phyloP scores from a whole-genome alignment of 225 moss, liverwort and hornwort species.

The Ulota crispa region DNA sequence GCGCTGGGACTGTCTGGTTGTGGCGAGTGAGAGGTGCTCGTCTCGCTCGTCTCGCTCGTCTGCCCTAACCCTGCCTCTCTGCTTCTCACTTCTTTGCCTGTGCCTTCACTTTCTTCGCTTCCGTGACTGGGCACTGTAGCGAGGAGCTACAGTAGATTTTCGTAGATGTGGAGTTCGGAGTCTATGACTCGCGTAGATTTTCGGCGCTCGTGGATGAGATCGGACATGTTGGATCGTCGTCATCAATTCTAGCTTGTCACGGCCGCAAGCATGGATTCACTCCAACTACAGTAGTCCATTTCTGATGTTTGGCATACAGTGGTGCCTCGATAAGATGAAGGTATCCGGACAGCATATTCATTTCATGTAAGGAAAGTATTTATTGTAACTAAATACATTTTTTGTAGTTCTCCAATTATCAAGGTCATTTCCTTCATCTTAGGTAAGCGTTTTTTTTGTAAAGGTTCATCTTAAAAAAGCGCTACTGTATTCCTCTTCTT shows the following conservation, averaged over 20 bases:
- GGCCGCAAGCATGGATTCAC: background rate
- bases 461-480: no score
- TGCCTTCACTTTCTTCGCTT: background rate
- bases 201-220: background rate
- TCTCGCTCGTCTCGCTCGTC: conserved; percentile 10
- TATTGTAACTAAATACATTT: no score
- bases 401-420: no score
- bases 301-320: no score
- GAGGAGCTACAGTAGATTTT: background rate
- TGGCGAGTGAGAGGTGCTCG: background rate
- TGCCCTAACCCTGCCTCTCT: conserved; percentile 4
- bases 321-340: no score
- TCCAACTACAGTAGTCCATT: background rate
- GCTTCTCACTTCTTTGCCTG: background rate
- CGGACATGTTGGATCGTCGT: background rate
- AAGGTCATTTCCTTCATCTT: no score
- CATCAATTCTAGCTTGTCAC: background rate
- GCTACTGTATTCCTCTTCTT: no score
- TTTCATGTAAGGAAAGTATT: no score
- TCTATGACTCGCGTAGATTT: background rate
- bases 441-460: no score
- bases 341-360: no score
- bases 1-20: background rate
- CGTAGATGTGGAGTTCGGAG: background rate
- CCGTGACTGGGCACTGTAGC: background rate